Evolutionary conservation across 2,329 filamentous ascomycete species (phyloP), one percentile per base, ranked within the genome.

Genomic region (Daldinia sp.): DNA sequence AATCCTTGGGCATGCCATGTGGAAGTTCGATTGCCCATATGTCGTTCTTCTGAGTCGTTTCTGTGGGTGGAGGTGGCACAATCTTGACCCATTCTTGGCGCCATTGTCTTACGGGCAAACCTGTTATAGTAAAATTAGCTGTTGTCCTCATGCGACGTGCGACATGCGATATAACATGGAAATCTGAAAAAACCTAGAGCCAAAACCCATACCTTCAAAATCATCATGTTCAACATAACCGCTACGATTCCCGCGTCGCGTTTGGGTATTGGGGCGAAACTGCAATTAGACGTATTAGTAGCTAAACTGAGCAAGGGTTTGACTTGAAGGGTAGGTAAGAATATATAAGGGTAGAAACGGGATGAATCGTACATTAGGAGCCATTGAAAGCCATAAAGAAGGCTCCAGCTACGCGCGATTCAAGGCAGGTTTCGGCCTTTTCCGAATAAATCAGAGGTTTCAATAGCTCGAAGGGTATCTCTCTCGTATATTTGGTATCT

Each of bases 91-190:
- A 82, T 61, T 90, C 87, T 67, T 91, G 88, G 58, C 91, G 88
- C 90, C 93, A 98, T 85, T 96, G 93, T 73, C 93, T 90, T 60
- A 97, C 90, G 13, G 94, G 94, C 9, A 97, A 84, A 62, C 93
- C 92, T 83, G 23, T 43, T 86, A 1, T 5, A 21, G 34, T 17
- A 3, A 45, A 35, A 19, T 54, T 48, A 43, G 54, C 34, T 35
- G 34, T 8, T 13, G 41, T 17, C 19, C 11, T 11, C 13, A 21
- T 23, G 34, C 45, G 47, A 9, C 23, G 23, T 45, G 39, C 39
- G 39, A 45, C 21, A 45, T 15, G 39, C n/a, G n/a, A n/a, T 47
- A 15, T 35, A 5, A 11, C 15, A 41, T 57, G 39, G 13, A 43
- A 27, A 8, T 21, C 15, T 50, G 17, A 41, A 23, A 27, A 15